These are phyloP conservation scores for Neurospora sp. DNA, from an alignment of 495 filamentous ascomycete genomes.

Conservation along the genomic window DNA sequence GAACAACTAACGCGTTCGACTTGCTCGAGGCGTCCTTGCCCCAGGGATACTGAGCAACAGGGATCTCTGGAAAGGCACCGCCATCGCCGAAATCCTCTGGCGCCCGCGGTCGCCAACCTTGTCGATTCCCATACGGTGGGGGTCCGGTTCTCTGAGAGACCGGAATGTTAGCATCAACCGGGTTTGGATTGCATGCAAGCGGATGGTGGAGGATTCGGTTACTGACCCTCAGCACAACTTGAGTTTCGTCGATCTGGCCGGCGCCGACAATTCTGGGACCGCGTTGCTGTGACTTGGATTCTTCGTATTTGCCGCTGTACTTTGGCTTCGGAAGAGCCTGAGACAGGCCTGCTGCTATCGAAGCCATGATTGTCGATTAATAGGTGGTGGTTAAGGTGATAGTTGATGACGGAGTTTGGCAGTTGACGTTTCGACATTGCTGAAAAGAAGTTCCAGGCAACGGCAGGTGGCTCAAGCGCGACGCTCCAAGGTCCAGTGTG, in stretches of 20 bases:
- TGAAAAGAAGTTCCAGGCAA: not conserved
- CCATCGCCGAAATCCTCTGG: constrained; percentile 93
- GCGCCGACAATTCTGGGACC: constrained; percentile 71
- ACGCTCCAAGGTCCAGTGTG: not conserved
- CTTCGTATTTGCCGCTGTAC: constrained; percentile 77
- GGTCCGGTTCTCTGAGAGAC: constrained; percentile 61
- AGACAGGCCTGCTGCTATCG: constrained; percentile 65
- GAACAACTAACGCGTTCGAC: constrained; percentile 82
- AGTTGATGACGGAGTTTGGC: not conserved
- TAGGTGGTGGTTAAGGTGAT: not conserved
- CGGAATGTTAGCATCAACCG: constrained; percentile 7
- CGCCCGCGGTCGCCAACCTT: constrained; percentile 77
- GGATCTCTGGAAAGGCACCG: constrained; percentile 91
- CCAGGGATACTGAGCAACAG: constrained; percentile 93
- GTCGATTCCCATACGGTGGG: constrained; percentile 73
- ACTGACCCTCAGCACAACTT: constrained; percentile 71
- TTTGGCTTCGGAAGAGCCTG: constrained; percentile 82
- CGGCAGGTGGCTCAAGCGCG: not conserved
- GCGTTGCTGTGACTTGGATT: constrained; percentile 63
- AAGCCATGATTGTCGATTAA: constrained; percentile 44
- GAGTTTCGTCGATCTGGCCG: constrained; percentile 70
- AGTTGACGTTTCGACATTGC: not conserved
- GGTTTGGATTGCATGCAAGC: not conserved
- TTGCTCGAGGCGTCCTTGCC: constrained; percentile 55
- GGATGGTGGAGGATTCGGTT: not conserved